phyloP scores from a whole-genome alignment of 192 early-diverging fungal genomes.

The Coemansia sp. region DNA sequence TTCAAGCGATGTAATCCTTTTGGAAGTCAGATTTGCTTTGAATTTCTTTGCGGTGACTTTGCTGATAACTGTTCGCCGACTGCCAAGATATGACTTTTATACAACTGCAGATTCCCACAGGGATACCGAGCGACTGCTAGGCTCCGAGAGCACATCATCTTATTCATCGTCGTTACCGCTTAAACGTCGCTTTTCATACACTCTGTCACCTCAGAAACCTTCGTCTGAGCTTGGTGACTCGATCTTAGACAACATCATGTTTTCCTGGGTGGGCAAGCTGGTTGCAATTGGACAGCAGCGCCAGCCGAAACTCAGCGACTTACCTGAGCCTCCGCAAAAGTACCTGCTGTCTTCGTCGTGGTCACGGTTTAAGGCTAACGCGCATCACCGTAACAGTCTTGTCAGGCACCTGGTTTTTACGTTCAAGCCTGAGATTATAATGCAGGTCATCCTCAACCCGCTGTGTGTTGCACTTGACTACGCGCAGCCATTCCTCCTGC shows the following conservation, averaged over 20 bases:
- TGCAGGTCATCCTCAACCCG: constrained; percentile 40
- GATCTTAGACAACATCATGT: constrained; percentile 23
- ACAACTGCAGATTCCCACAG: neutral
- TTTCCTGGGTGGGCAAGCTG: constrained; percentile 31
- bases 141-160: neutral
- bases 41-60: neutral
- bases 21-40: constrained; percentile 1
- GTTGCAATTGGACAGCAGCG: constrained; percentile 15
- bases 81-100: constrained; percentile 11
- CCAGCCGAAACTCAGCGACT: constrained; percentile 25
- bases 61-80: constrained; percentile 26
- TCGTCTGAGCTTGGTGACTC: constrained; percentile 34
- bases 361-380: constrained; percentile 14
- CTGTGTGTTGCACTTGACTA: constrained; percentile 42
- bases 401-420: constrained; percentile 24
- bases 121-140: neutral
- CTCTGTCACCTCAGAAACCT: neutral
- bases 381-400: constrained; percentile 5
- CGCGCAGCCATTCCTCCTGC: constrained; percentile 59
- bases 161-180: neutral
- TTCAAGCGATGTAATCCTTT: neutral
- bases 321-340: constrained; percentile 13
- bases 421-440: constrained; percentile 39
- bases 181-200: neutral
- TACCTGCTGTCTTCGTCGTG: constrained; percentile 12